Conservation (phyloP, 768 basidiomycete genomes). For the Hortiboletus flavorubellus region DNA sequence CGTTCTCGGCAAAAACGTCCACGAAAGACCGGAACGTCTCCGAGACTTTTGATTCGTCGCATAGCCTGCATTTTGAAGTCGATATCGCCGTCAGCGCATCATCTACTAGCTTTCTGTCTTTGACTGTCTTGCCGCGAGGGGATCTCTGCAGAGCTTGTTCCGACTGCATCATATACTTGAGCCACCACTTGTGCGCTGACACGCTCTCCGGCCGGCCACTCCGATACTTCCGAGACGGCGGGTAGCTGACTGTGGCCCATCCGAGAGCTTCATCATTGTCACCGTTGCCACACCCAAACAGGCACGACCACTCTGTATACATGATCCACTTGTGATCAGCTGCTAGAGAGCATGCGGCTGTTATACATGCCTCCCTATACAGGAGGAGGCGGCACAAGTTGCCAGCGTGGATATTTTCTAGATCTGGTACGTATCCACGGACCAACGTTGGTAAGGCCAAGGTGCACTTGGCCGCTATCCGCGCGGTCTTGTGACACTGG, state of each 20-base stretch:
- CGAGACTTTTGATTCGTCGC: neutral
- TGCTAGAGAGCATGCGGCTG: neutral
- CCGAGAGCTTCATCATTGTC: neutral
- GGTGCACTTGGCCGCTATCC: slow-evolving; percentile 9
- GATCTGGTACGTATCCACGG: neutral
- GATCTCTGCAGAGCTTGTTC: neutral
- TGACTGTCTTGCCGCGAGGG: neutral
- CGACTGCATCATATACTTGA: slow-evolving; percentile 14
- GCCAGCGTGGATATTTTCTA: slow-evolving; percentile 12
- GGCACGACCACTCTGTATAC: neutral
- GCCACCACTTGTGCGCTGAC: slow-evolving; percentile 13
- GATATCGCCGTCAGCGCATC: neutral
- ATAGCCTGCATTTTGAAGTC: slow-evolving; percentile 1
- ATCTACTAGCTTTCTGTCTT: neutral
- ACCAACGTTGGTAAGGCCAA: slow-evolving; percentile 3
- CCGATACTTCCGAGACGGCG: slow-evolving; percentile 4
- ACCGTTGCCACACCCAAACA: neutral
- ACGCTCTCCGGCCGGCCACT: neutral
- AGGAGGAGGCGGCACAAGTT: slow-evolving; percentile 2
- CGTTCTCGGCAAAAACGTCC: slow-evolving; percentile 2
- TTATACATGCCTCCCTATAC: slow-evolving; percentile 8
- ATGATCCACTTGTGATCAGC: slow-evolving; percentile 11
- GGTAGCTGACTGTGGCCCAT: neutral
- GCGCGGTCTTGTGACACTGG: neutral
- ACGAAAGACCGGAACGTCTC: slow-evolving; percentile 12